These are phyloP conservation scores for Breviolum minutum DNA, from an alignment of 73 alveolate species.

Conservation along the genomic window DNA sequence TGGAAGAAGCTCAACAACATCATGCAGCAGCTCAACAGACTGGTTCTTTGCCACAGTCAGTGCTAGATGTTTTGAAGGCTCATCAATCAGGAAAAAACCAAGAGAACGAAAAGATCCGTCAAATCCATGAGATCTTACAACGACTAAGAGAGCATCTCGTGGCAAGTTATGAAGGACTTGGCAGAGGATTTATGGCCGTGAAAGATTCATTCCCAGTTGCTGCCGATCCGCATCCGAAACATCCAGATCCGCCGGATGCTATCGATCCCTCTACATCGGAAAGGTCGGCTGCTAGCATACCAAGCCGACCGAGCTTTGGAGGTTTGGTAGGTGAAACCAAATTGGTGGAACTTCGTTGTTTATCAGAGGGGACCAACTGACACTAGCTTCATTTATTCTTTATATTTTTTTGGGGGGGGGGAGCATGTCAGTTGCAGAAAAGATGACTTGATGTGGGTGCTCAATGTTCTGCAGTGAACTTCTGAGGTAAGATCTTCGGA, in stretches of 20 bases:
- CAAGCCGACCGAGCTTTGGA: constrained; percentile 11
- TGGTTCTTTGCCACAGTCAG: constrained; percentile 33
- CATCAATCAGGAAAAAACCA: too few relatives aligned
- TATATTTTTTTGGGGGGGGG: too few relatives aligned
- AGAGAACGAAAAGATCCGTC: not conserved
- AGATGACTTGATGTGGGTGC: too few relatives aligned
- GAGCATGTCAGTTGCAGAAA: too few relatives aligned
- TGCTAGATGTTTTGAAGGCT: not conserved
- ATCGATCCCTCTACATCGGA: not conserved
- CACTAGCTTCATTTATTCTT: too few relatives aligned
- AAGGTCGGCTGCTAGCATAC: not conserved
- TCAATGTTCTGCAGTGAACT: too few relatives aligned
- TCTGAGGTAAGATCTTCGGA: constrained; percentile 41
- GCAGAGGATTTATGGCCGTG: not conserved
- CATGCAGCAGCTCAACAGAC: not conserved
- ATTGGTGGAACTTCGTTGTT: constrained; percentile 78
- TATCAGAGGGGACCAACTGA: constrained; percentile 24
- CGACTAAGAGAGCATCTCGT: not conserved
- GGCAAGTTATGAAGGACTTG: not conserved
- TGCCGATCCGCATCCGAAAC: not conserved
- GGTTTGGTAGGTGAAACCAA: constrained; percentile 76
- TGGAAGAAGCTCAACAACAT: constrained; percentile 59
- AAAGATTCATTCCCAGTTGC: not conserved
- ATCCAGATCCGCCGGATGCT: not conserved
- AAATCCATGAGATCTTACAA: not conserved